Evolutionary conservation across 108 stramenopile species (phyloP), one percentile per base, ranked within the genome.

Genomic region (Parietichytrium sp.): DNA sequence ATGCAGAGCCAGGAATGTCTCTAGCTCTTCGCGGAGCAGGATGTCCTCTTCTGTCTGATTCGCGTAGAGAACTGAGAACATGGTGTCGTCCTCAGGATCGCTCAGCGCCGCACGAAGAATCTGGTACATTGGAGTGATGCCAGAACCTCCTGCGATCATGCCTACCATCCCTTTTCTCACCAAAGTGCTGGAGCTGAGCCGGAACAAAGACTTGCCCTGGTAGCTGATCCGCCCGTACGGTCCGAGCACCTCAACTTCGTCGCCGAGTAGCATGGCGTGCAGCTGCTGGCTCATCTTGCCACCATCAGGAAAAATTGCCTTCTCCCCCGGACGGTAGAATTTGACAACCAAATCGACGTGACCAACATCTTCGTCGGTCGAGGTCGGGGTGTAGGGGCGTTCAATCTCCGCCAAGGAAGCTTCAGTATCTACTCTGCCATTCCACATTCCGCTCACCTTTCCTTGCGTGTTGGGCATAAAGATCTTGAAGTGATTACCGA

Each of bases 301-400:
- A 1, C 77, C 79, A 15, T 79, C 30, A 95, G 80, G 29, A 85
- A 88, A 18, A 85, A 29, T 29, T 29, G 52, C 51, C 29, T 31
- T 87, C 93, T 95, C 1, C 92, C 93, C 80, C n/a, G 27, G 42
- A 25, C 26, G 80, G 52, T 87, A 87, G 3, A 52, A 26, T 52
- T 83, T 78, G 38, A 79, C 27, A 47, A 98, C 85, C 77, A 98
- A 80, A 83, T 98, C 96, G 80, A 96, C 96, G 78, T 61, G 91
- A 26, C 97, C 97, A 7, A 93, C 84, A 52, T 93, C 83, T n/a
- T 84, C 86, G 84, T 98, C 95, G 77, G 93, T 92, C 53, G 92
- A 92, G 54, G 95, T 94, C 52, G 97, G 97, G 4, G 97, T 98
- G 87, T 98, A 98, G 93, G 97, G 97, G 93, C 97, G 93, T 78